Percentiles rank a stretch among this genome's conserved stretches.
phyloP scores from a whole-genome alignment of 2,329 filamentous ascomycete species.

The Colletotrichum higginsianum region DNA sequence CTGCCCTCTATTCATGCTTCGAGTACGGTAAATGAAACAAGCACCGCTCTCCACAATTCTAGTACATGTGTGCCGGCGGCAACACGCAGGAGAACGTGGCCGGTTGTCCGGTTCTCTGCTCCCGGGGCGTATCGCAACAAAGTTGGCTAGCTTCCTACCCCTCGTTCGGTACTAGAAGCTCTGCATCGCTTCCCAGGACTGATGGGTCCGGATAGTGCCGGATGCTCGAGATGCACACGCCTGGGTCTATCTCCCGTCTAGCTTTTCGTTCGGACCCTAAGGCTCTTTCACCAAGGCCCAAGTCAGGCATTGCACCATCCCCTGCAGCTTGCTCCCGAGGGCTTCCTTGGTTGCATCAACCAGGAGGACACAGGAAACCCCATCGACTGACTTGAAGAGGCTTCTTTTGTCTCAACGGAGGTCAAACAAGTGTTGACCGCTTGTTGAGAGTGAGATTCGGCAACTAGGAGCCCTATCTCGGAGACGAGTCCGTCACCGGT shows the following conservation, averaged over 20 bases:
- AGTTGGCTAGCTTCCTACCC: slow-evolving; percentile 20
- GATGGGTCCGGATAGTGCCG: not conserved
- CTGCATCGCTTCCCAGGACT: slow-evolving; percentile 29
- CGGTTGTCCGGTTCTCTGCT: not conserved
- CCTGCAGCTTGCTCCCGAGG: slow-evolving; percentile 24
- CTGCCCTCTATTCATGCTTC: not conserved
- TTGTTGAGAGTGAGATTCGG: slow-evolving; percentile 10
- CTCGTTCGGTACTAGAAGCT: slow-evolving; percentile 34
- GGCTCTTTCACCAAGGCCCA: not conserved
- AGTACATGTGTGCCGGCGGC: slow-evolving; percentile 24
- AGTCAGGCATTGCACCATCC: not conserved
- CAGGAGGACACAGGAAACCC: slow-evolving; percentile 16
- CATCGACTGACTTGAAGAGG: slow-evolving; percentile 21
- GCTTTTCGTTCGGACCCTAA: not conserved
- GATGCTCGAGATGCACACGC: slow-evolving; percentile 6
- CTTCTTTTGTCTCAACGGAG: slow-evolving; percentile 10
- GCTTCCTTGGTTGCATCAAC: slow-evolving; percentile 23
- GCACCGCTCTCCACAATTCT: slow-evolving; percentile 15
- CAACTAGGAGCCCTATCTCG: not conserved
- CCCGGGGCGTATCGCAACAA: slow-evolving; percentile 15
- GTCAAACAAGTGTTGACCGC: slow-evolving; percentile 22
- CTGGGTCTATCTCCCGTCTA: slow-evolving; percentile 16
- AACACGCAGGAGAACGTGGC: slow-evolving; percentile 24
- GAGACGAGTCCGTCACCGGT: slow-evolving; percentile 5
- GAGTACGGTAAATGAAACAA: slow-evolving; percentile 1